Base-by-base conservation (phyloP, 108 stramenopile genomes). In the Skeletonema marinoi region DNA sequence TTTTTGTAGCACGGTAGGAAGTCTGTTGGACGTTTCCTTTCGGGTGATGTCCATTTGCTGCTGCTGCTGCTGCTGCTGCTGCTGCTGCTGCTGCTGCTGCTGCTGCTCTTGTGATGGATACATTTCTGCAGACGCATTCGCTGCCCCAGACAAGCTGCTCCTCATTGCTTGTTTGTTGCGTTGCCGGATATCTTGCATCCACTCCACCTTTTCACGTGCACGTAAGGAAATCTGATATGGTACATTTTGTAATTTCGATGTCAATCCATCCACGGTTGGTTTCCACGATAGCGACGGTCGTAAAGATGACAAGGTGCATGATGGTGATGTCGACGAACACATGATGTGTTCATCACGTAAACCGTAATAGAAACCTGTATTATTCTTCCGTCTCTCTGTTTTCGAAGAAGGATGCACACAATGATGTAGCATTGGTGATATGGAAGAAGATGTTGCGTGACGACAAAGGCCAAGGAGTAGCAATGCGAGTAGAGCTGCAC, bases 341-440 rank as follows among this genome's bases (percentile, higher is more conserved):
- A 1, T 44, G 48, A 72, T 75, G 56, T 71, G 74, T 36, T 85
- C 81, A 16, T 85, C 84, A 5, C 81, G 84, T 36, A 82, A 70
- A 10, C 85, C 85, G 38, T 85, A 85, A 39, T 82, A 85, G 71
- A 85, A 85, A 6, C 85, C 85, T 11, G 80, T 82, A 35, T 85
- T 82, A 65, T 85, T 85, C 78, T 74, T 77, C 46, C 85, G 58
- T 42, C 63, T 38, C 58, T 50, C 72, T 32, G 31, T 65, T 14
- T 63, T 33, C 0, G 7, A n/a, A 9, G 7, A n/a, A 9, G 19
- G 54, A 2, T 25, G 10, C 25, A 0, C 8, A 56, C 9, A 0
- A 56, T 56, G 25, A 56, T 56, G 25, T 25, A 56, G 1, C 0
- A 56, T 56, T 11, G 54, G 54, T 56, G 54, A 21, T 9, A 56